Evolutionary conservation across 805 yeast species (phyloP), one percentile per base, ranked within the genome.

Genomic region (Candida schatavii): DNA sequence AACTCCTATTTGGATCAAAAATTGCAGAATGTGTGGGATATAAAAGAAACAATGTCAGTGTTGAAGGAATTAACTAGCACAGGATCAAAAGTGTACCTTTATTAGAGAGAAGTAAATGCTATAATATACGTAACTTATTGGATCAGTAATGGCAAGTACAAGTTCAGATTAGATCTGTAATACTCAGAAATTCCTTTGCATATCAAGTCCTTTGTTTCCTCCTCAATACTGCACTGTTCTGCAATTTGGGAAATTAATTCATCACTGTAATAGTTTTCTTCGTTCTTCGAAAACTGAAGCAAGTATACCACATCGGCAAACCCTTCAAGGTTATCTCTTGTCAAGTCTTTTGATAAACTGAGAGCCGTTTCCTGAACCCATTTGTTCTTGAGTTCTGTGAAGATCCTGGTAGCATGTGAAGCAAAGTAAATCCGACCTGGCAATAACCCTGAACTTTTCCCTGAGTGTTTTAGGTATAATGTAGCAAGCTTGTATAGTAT

Each of bases 1-100:
- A 73, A 78, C 32, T 65, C 83, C 4, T 78, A 75, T 51, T 64
- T 85, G 50, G 88, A 84, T 52, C 56, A 70, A 15, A 85, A 84
- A 59, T 64, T 72, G 46, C 80, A 80, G 49, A 74, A 72, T 41
- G 64, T 83, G 2, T 81, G 83, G 78, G 88, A 84, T 43, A 59
- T 70, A 27, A 63, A 65, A 14, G 83, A 77, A 42, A 69, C 78
- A 2, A 54, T 65, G 7, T 54, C 57, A 10, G 56, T 70, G 4
- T 54, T 79, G 41, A 72, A 71, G 45, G 56, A 54, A 5, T 63
- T 79, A 41, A 60, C 74, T 11, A 48, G 58, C 13, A 58, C 64
- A 3, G 72, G 77, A 2, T 64, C 80, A 4, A 74, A 75, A 47
- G 56, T 83, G 1, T 80, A 77, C 56, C 58, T 83, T 35, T 82